These are phyloP conservation scores for Thymus mandschuricus DNA, from an alignment of 257 asterid genomes.

Conservation along the genomic window DNA sequence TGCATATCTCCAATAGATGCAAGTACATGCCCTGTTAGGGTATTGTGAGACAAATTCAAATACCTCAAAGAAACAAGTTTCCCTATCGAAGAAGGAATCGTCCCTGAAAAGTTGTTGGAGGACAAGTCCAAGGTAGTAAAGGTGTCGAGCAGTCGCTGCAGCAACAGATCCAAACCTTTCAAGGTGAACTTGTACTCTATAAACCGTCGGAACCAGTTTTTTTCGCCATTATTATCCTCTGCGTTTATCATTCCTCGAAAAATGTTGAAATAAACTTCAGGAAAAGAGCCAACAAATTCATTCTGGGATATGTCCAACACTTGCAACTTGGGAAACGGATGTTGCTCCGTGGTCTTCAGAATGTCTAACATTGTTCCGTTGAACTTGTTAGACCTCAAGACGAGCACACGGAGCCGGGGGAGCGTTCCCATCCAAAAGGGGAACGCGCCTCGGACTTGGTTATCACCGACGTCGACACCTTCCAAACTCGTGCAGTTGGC, in stretches of 20 bases:
- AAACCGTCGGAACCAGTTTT: not conserved
- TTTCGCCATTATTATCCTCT: not conserved
- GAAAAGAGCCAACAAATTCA: not conserved
- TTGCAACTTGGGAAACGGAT: not conserved
- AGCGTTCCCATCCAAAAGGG: constrained; percentile 6
- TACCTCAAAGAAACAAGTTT: not conserved
- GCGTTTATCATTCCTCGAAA: not conserved
- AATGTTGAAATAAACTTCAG: not conserved
- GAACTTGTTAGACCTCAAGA: not conserved
- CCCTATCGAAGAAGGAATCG: not conserved
- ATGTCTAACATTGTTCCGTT: not conserved
- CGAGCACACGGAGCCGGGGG: not conserved
- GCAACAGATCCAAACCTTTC: not conserved
- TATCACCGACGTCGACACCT: not conserved
- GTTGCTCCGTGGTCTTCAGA: no score
- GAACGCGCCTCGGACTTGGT: not conserved
- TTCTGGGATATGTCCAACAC: not conserved
- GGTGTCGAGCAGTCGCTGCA: not conserved
- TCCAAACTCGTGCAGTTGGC: not conserved
- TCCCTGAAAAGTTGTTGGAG: not conserved
- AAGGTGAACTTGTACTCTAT: not conserved
- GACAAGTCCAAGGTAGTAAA: not conserved
- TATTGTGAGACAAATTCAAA: not conserved
- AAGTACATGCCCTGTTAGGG: not conserved
- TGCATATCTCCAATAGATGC: not conserved